Evolutionary conservation across 2,329 filamentous ascomycete species (phyloP).

Genomic region (Fusarium scirpi): DNA sequence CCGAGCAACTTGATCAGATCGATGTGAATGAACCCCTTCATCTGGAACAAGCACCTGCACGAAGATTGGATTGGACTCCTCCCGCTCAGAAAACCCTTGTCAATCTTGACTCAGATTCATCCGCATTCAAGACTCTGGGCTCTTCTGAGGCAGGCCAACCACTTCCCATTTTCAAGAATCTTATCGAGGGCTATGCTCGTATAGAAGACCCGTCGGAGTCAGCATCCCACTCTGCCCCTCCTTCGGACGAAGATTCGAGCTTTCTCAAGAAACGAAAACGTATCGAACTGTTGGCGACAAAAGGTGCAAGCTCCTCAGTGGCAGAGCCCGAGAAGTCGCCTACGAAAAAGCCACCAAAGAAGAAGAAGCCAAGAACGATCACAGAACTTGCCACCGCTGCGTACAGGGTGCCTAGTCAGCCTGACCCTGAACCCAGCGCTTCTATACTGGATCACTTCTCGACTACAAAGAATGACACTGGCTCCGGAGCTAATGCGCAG

Average conservation of each 20-base stretch:
- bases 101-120: constrained; percentile 49
- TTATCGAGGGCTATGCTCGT: constrained; percentile 59
- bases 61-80: constrained; percentile 77
- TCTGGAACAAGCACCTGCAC: constrained; percentile 63
- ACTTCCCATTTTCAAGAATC: constrained; percentile 56
- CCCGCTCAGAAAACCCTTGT: constrained; percentile 57
- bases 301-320: constrained; percentile 40
- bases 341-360: constrained; percentile 69
- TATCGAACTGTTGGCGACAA: constrained; percentile 62
- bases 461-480: not conserved
- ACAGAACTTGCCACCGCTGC: constrained; percentile 81
- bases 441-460: constrained; percentile 61
- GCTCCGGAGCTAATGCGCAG: constrained; percentile 6
- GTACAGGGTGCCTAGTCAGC: constrained; percentile 60
- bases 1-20: constrained; percentile 29
- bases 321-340: constrained; percentile 49
- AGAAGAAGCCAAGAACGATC: constrained; percentile 81
- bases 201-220: constrained; percentile 45
- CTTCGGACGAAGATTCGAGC: constrained; percentile 47
- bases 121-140: constrained; percentile 33
- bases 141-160: constrained; percentile 21
- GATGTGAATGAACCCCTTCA: constrained; percentile 52
- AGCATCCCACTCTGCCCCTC: constrained; percentile 19
- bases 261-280: constrained; percentile 67
- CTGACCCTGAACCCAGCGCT: constrained; percentile 49